phyloP scores from a whole-genome alignment of 176 grass and related monocot genomes.

The Eremochloa ophiuroides region DNA sequence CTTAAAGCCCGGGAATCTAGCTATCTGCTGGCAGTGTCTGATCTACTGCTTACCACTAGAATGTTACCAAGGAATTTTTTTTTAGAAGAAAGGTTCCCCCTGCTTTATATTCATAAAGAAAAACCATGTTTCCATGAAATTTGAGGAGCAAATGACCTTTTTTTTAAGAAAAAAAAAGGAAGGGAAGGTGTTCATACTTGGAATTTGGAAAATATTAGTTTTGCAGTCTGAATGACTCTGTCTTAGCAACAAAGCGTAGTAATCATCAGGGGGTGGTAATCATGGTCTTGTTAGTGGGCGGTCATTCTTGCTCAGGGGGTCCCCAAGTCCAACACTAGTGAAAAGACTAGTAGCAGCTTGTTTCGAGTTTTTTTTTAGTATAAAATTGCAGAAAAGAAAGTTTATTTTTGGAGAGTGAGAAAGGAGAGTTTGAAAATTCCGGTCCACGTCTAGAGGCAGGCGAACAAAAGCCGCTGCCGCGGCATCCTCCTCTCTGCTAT shows the following conservation, averaged over 20 bases:
- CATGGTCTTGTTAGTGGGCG: not conserved
- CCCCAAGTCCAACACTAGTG: not conserved
- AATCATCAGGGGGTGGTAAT: not conserved
- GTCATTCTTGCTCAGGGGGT: not conserved
- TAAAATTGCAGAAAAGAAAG: too few relatives aligned
- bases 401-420: not conserved
- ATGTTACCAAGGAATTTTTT: too few relatives aligned
- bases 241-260: not conserved
- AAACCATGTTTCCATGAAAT: not conserved
- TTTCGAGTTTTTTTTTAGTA: not conserved
- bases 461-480: not conserved
- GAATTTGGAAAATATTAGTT: not conserved
- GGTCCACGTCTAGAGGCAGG: not conserved
- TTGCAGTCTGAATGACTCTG: not conserved
- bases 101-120: too few relatives aligned
- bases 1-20: conserved; percentile 12
- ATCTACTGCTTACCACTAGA: not conserved
- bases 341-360: not conserved
- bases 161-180: too few relatives aligned
- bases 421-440: not conserved
- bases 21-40: not conserved
- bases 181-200: not conserved
- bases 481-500: not conserved
- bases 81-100: too few relatives aligned
- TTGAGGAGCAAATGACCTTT: not conserved